These are phyloP conservation scores for Ogataea thermomethanolica DNA, from an alignment of 805 yeast genomes.

Conservation along the genomic window DNA sequence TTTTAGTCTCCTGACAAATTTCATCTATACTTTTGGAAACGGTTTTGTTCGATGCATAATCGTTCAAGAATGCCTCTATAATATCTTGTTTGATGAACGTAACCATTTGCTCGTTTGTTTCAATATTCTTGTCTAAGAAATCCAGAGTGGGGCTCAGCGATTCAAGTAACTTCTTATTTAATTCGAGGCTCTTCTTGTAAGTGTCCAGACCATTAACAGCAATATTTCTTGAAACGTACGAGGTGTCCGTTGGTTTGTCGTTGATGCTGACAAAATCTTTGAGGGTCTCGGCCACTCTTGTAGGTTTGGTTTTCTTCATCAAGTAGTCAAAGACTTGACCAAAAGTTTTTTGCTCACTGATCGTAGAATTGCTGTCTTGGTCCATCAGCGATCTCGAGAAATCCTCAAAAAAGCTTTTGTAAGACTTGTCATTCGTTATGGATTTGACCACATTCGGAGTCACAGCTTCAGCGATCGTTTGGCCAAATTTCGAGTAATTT, in stretches of 20 bases:
- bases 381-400: constrained; percentile 22
- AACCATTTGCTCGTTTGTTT: constrained; percentile 20
- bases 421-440: constrained; percentile 21
- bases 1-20: constrained; percentile 3
- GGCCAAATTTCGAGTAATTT: constrained; percentile 5
- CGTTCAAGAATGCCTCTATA: constrained; percentile 18
- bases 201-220: constrained; percentile 1
- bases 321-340: constrained; percentile 30
- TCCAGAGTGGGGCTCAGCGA: constrained; percentile 21
- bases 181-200: constrained; percentile 9
- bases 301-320: constrained; percentile 19
- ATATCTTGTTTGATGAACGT: constrained; percentile 20
- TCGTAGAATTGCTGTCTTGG: constrained; percentile 24
- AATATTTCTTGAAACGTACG: background rate
- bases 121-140: constrained; percentile 22
- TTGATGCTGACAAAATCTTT: constrained; percentile 22
- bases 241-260: constrained; percentile 6
- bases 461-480: constrained; percentile 6
- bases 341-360: constrained; percentile 33
- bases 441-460: constrained; percentile 6
- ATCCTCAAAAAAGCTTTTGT: constrained; percentile 26
- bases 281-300: constrained; percentile 27
- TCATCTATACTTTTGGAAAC: background rate
- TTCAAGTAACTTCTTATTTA: constrained; percentile 11
- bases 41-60: background rate